Percentiles rank a stretch among this genome's conserved stretches.
phyloP scores from a whole-genome alignment of 148 eudicot species.

The Rhododendron mucronatum region DNA sequence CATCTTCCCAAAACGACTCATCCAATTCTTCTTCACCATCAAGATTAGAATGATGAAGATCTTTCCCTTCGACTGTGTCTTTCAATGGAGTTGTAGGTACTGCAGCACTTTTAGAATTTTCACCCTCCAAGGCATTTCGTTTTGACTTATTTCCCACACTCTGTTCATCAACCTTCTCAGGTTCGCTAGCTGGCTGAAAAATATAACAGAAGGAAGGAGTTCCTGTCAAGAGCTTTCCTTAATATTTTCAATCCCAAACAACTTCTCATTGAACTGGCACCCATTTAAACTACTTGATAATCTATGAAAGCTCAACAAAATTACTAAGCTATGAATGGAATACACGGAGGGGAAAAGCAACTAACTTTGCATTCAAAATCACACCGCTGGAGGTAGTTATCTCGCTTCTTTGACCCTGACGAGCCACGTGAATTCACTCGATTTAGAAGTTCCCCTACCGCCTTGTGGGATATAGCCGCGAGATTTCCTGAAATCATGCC shows the following conservation, averaged over 20 bases:
- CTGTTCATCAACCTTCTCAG: conserved; percentile 16
- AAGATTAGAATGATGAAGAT: conserved; percentile 8
- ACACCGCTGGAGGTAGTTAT: conserved; percentile 20
- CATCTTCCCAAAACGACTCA: conserved; percentile 83
- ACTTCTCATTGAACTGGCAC: not conserved
- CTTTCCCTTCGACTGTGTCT: conserved; percentile 13
- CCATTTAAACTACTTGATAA: not conserved
- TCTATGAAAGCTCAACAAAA: not conserved
- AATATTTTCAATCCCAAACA: not conserved
- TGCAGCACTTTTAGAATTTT: conserved; percentile 17
- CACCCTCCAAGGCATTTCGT: conserved; percentile 12
- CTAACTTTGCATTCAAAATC: conserved; percentile 31
- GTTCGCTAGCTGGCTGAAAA: conserved; percentile 20
- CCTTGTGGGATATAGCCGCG: conserved; percentile 32
- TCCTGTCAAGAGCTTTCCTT: not conserved
- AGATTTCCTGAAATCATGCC: conserved; percentile 32
- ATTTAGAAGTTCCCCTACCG: conserved; percentile 38
- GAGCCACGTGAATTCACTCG: conserved; percentile 27
- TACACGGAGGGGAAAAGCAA: not conserved
- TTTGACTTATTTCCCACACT: not conserved
- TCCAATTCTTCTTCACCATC: conserved; percentile 34
- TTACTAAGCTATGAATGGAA: not conserved
- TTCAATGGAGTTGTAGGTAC: not conserved
- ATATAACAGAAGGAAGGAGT: not conserved
- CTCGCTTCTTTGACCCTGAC: conserved; percentile 23